Base-by-base conservation (phyloP, 2,329 filamentous ascomycete genomes). In the Colletotrichum lentis region DNA sequence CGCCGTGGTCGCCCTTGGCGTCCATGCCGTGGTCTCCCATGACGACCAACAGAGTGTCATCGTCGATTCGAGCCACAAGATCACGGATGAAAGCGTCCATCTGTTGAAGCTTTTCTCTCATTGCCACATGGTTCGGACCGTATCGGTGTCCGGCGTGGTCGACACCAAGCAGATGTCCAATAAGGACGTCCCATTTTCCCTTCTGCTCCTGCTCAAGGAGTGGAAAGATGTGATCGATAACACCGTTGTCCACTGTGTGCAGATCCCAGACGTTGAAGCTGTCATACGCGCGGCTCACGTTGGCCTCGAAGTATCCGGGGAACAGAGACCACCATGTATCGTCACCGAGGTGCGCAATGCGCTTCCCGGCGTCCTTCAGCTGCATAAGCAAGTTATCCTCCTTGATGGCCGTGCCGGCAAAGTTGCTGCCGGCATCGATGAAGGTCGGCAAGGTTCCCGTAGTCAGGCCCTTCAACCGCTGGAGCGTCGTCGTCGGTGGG, bases 11-110 rank as follows among this genome's bases (percentile, higher is more conserved):
- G 20, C 96, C 96, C 81, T 99, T 98, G 69, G 87, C 84, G 78
- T 99, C 96, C 96, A 99, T 99, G 12, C 96, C 96, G 76, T 99
- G 96, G 77, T 99, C 96, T n/a, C 96, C 96, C 93, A 99, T 97
- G 16, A 99, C 92, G 22, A 99, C 89, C 43, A 99, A 82, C 24
- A 99, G 82, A 0, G 96, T 99, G 63, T 93, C 83, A 61, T 97
- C 91, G 73, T 97, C 95, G 20, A 99, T 82, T 3, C 82, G 82
- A 0, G 86, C 83, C 3, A 92, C 89, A 62, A 98, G 83, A 31
- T 90, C 85, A 50, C 89, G 86, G 66, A 98, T 84, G 37, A 97
- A 90, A 0, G 77, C 80, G 74, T 99, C 89, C 95, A 99, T 99
- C 80, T 99, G 93, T 71, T 88, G 87, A 72, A 98, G 82, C 80